Percentiles rank a stretch among this genome's conserved stretches.
Evolutionary conservation across 176 grass and related monocot genomes (phyloP).

Genomic region (Hyparrhenia diplandra): DNA sequence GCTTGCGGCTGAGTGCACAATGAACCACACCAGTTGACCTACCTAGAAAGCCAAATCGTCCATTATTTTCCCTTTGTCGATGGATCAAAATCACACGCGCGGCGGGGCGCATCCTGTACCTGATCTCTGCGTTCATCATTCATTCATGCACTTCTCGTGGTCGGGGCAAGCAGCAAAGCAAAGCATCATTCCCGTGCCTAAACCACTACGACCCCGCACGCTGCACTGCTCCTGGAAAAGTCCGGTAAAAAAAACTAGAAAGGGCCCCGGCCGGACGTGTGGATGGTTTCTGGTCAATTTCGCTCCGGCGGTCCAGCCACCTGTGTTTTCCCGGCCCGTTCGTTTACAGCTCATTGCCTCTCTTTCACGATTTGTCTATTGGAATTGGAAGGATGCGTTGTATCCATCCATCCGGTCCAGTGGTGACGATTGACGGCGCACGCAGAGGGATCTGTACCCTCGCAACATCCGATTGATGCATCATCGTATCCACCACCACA

Average conservation of each 20-base stretch:
- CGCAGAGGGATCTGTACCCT: background rate
- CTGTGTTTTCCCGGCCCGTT: background rate
- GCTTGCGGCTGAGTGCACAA: background rate
- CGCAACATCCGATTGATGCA: background rate
- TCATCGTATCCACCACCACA: too few species aligned
- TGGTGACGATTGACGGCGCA: background rate
- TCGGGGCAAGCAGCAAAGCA: background rate
- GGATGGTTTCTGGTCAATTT: background rate
- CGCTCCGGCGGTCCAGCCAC: background rate
- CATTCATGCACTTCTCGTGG: background rate
- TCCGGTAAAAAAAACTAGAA: background rate
- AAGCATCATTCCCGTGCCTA: conserved; percentile 15
- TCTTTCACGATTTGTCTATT: background rate
- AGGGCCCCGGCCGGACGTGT: background rate
- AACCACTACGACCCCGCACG: background rate
- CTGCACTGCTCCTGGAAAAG: background rate
- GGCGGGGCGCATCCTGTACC: background rate
- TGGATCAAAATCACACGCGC: background rate
- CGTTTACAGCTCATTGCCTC: background rate
- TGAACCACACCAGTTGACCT: background rate
- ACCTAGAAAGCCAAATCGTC: background rate
- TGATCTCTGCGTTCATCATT: background rate
- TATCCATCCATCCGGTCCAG: background rate
- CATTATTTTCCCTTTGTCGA: too few species aligned
- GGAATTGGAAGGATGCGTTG: background rate